A percentile compares a stretch with the other conserved stretches of the same genome.
Conservation (phyloP, 345 rosid species). For the Schrenkiella parvula region DNA sequence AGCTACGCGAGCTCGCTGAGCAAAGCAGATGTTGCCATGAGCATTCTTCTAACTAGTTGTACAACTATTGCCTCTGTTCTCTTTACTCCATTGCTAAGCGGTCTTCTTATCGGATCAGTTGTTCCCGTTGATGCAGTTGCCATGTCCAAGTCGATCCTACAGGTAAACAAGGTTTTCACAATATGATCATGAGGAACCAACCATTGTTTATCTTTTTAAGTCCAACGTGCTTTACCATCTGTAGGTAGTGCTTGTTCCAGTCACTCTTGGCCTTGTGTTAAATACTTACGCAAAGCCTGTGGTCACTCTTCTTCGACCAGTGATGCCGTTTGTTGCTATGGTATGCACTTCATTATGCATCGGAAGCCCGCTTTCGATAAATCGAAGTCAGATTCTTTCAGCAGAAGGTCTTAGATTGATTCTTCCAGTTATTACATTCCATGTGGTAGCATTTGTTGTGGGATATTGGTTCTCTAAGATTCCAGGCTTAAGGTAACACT, state of each 20-base stretch:
- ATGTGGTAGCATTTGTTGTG: conserved; percentile 59
- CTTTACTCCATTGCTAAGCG: conserved; percentile 32
- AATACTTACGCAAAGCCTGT: conserved; percentile 89
- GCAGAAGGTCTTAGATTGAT: conserved; percentile 61
- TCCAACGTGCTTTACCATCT: background rate
- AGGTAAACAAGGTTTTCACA: conserved; percentile 41
- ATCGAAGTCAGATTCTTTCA: conserved; percentile 68
- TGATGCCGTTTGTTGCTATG: conserved; percentile 96
- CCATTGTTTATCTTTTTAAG: conserved; percentile 1
- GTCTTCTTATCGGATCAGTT: conserved; percentile 74
- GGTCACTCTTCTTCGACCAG: conserved; percentile 56
- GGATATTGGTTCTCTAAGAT: conserved; percentile 90
- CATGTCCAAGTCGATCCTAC: conserved; percentile 91
- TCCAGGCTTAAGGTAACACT: conserved; percentile 64
- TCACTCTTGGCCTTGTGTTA: conserved; percentile 73
- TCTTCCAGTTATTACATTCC: conserved; percentile 79
- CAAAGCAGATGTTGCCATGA: conserved; percentile 80
- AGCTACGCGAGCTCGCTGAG: conserved; percentile 33
- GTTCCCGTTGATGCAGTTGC: conserved; percentile 95
- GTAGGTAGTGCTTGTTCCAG: conserved; percentile 89
- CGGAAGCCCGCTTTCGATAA: conserved; percentile 93
- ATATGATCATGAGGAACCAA: background rate
- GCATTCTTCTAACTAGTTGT: conserved; percentile 82
- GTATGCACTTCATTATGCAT: conserved; percentile 83
- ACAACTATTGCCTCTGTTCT: conserved; percentile 82